These are phyloP conservation scores for Pleurotus cornucopiae DNA, from an alignment of 768 basidiomycete species.

Conservation along the genomic window DNA sequence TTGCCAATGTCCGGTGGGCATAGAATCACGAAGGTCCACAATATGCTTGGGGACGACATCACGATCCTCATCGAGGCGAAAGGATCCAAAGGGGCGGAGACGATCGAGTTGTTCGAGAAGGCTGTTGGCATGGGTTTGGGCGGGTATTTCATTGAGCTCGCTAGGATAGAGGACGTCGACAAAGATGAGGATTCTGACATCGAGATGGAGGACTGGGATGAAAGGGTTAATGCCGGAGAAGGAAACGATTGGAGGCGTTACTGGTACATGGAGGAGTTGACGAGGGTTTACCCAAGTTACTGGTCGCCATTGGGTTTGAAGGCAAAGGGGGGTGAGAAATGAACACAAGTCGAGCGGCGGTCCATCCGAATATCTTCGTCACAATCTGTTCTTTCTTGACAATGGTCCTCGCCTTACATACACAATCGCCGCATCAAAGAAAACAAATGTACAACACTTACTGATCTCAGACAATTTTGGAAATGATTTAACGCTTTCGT, in stretches of 20 bases:
- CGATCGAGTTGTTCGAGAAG: constrained; percentile 18
- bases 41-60: constrained; percentile 47
- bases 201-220: constrained; percentile 13
- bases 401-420: too few relatives aligned
- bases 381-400: not conserved
- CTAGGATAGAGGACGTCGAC: constrained; percentile 22
- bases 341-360: not conserved
- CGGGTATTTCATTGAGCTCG: constrained; percentile 60
- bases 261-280: constrained; percentile 62
- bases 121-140: constrained; percentile 50
- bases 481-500: too few relatives aligned
- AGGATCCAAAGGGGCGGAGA: constrained; percentile 33
- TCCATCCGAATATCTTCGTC: not conserved
- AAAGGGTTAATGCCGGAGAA: constrained; percentile 17
- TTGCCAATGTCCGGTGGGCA: constrained; percentile 24
- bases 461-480: too few relatives aligned
- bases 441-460: too few relatives aligned
- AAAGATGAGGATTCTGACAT: constrained; percentile 10
- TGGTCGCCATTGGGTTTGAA: constrained; percentile 17
- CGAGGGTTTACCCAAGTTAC: constrained; percentile 51
- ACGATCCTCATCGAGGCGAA: constrained; percentile 44
- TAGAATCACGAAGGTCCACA: constrained; percentile 25
- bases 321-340: not conserved
- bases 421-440: too few relatives aligned
- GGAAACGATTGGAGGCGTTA: constrained; percentile 23